These are phyloP conservation scores for Triticum timopheevii DNA, from an alignment of 176 grass and related monocot species.

Conservation along the genomic window DNA sequence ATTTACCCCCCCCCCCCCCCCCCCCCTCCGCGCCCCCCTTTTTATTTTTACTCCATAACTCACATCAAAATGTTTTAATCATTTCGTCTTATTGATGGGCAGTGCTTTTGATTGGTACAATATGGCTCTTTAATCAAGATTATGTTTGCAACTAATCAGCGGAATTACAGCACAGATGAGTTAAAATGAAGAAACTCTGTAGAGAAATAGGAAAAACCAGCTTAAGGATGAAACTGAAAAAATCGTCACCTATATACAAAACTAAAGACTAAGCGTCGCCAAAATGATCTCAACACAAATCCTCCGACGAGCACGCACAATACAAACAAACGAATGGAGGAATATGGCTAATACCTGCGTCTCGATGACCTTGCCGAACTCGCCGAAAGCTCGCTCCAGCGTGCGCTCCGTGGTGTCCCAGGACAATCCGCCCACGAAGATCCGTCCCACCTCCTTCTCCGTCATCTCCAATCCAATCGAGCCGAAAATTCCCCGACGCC, in stretches of 20 bases:
- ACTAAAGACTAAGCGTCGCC: background rate
- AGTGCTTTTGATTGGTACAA: background rate
- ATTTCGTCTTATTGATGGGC: background rate
- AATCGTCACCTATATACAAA: background rate
- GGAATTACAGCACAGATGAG: background rate
- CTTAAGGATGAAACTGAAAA: background rate
- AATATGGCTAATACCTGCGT: constrained; percentile 49
- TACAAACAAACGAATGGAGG: background rate
- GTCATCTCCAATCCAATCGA: constrained; percentile 46
- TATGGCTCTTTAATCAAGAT: background rate
- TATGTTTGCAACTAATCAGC: background rate
- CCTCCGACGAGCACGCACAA: background rate
- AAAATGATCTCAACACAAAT: background rate
- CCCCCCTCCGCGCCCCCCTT: no score
- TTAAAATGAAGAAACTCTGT: background rate
- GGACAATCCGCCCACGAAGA: constrained; percentile 89
- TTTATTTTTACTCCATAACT: background rate
- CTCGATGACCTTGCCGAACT: constrained; percentile 85
- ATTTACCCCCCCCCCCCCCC: background rate
- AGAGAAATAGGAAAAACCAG: background rate
- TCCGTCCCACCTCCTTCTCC: constrained; percentile 68
- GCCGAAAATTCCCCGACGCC: constrained; percentile 21
- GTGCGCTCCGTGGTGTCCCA: constrained; percentile 81
- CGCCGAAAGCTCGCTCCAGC: constrained; percentile 58
- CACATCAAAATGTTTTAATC: background rate